These are phyloP conservation scores for Ogataea zsoltii DNA, from an alignment of 805 yeast genomes.

Conservation along the genomic window DNA sequence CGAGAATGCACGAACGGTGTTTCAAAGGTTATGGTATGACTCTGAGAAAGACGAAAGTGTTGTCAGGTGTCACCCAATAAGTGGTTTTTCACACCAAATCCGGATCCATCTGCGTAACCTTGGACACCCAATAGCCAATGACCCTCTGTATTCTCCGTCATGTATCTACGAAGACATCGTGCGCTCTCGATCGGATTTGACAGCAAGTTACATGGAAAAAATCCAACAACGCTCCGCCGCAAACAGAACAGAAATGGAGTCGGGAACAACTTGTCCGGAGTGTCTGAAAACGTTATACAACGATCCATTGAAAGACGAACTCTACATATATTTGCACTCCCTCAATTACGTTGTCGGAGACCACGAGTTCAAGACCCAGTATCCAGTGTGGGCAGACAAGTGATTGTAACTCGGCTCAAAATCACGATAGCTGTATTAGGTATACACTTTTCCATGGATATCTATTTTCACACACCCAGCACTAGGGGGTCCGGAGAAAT, in stretches of 20 bases:
- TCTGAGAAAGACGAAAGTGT: constrained; percentile 34
- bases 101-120: constrained; percentile 52
- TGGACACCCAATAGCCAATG: constrained; percentile 36
- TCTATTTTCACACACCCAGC: constrained; percentile 9
- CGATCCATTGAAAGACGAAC: constrained; percentile 30
- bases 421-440: background rate
- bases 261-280: constrained; percentile 28
- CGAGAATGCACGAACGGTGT: constrained; percentile 22
- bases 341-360: constrained; percentile 34
- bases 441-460: constrained; percentile 10
- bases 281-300: constrained; percentile 34
- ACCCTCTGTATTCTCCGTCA: constrained; percentile 27
- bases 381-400: constrained; percentile 6
- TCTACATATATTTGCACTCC: constrained; percentile 48
- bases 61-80: constrained; percentile 44
- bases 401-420: background rate
- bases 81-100: constrained; percentile 57
- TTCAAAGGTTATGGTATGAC: constrained; percentile 28
- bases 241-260: constrained; percentile 19
- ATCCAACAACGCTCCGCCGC: constrained; percentile 11
- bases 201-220: constrained; percentile 10
- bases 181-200: constrained; percentile 5
- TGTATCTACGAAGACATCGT: constrained; percentile 5
- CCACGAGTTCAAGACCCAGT: constrained; percentile 3
- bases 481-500: constrained; percentile 16